Evolutionary conservation across 768 basidiomycete genomes (phyloP).

Genomic region (Amylocystis lapponica): DNA sequence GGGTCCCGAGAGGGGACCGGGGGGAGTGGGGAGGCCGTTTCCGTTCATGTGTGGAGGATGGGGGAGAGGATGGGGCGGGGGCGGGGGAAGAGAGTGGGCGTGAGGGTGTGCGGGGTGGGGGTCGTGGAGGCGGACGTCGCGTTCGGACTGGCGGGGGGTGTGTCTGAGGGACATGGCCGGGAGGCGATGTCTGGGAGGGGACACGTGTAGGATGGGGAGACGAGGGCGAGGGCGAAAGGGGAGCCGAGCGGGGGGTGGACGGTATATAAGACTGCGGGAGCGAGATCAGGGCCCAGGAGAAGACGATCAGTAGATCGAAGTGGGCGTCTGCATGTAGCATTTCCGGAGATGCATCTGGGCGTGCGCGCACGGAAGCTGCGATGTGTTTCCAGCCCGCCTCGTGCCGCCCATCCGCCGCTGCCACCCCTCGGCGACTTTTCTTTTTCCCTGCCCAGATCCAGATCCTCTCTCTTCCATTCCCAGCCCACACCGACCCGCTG

Average conservation of each 20-base stretch:
- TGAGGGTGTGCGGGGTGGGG: constrained; percentile 40
- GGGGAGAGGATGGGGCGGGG: constrained; percentile 30
- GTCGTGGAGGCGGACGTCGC: constrained; percentile 63
- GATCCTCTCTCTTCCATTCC: neutral
- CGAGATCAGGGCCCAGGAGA: constrained; percentile 27
- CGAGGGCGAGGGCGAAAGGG: constrained; percentile 39
- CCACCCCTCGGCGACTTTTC: constrained; percentile 1
- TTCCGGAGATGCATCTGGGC: constrained; percentile 16
- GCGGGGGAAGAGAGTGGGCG: constrained; percentile 36
- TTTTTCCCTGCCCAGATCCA: neutral
- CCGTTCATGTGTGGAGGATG: constrained; percentile 52
- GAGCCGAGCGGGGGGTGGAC: constrained; percentile 8
- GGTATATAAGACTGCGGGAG: constrained; percentile 19
- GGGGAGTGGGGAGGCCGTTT: constrained; percentile 39
- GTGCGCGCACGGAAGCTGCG: constrained; percentile 10
- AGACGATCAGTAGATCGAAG: constrained; percentile 26
- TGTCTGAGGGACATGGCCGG: constrained; percentile 55
- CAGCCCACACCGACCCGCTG: neutral
- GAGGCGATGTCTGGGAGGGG: constrained; percentile 20
- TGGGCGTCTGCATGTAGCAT: constrained; percentile 10
- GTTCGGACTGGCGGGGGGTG: constrained; percentile 51
- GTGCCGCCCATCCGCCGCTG: constrained; percentile 3
- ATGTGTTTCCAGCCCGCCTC: constrained; percentile 2
- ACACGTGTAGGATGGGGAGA: constrained; percentile 28
- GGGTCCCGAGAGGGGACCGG: constrained; percentile 33